Percentiles rank a stretch among this genome's conserved stretches.
phyloP scores from a whole-genome alignment of 306 rosid species.

The apple (Malus domestica) region ASM211411v1 NC_041800.1:4616501-4617000 shows the following conservation, averaged over 20 bases:
- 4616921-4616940: not conserved
- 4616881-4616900: not conserved
- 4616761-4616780: not conserved
- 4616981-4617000: not conserved
- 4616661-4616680: no score
- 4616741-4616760: not conserved
- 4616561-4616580: no score
- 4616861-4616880: not conserved
- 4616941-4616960: not conserved
- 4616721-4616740: no score
- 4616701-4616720: no score
- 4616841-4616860: not conserved
- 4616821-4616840: not conserved
- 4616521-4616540: not conserved
- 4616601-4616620: no score
- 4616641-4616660: no score
- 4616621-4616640: no score
- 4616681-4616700: no score
- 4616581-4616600: no score
- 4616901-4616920: not conserved
- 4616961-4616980: not conserved
- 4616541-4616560: no score
- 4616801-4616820: not conserved
- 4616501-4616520: not conserved
- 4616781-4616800: not conserved